These are phyloP conservation scores for Galerina marginata DNA, from an alignment of 768 basidiomycete species.

Conservation along the genomic window DNA sequence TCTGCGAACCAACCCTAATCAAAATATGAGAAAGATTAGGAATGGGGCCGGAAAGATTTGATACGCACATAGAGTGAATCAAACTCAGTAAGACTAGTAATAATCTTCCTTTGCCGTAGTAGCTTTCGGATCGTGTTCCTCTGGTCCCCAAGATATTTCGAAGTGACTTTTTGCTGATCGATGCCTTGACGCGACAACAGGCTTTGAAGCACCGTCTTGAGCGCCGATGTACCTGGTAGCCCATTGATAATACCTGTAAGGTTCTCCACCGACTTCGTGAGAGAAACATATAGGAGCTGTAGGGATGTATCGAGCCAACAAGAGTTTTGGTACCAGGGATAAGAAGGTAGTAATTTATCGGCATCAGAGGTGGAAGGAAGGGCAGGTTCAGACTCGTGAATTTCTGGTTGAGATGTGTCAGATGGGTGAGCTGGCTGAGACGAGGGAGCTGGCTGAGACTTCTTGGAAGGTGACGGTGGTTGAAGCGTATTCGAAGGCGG, in stretches of 20 bases:
- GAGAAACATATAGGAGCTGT: conserved; percentile 5
- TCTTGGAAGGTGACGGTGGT: too few species aligned
- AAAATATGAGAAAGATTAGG: neutral
- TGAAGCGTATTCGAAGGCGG: too few species aligned
- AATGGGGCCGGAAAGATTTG: neutral
- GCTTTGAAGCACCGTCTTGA: too few species aligned
- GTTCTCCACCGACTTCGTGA: neutral
- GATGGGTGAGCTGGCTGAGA: too few species aligned
- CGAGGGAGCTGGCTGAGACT: too few species aligned
- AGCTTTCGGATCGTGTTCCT: neutral
- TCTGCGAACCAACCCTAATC: conserved; percentile 11
- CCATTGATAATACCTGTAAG: neutral
- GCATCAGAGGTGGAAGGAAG: too few species aligned
- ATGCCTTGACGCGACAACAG: too few species aligned
- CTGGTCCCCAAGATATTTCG: neutral
- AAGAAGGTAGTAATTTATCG: neutral
- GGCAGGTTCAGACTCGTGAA: too few species aligned
- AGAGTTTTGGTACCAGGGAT: conserved; percentile 14
- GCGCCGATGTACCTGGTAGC: neutral
- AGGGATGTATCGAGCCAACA: conserved; percentile 17
- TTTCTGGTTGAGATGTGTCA: too few species aligned
- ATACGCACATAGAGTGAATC: conserved; percentile 2
- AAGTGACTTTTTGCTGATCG: too few species aligned
- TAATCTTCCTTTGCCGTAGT: neutral
- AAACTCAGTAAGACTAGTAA: neutral